These are phyloP conservation scores for Fusarium sororula DNA, from an alignment of 2,329 filamentous ascomycete genomes.

Conservation along the genomic window DNA sequence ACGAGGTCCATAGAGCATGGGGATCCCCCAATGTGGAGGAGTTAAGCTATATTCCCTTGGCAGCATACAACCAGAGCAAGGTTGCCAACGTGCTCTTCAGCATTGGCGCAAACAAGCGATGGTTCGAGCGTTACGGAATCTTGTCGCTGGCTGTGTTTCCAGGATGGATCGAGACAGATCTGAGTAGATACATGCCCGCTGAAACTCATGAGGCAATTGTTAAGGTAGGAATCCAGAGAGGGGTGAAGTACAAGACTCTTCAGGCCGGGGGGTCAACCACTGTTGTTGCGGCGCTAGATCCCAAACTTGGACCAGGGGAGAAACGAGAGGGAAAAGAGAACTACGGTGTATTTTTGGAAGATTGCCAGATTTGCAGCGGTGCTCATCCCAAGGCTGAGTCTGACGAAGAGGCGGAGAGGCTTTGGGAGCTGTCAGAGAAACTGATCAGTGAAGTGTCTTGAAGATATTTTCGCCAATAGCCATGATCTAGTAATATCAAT, in stretches of 20 bases:
- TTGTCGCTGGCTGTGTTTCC: neutral
- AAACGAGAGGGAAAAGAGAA: neutral
- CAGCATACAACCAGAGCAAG: neutral
- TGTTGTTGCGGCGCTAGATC: neutral
- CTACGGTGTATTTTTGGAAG: neutral
- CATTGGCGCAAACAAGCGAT: neutral
- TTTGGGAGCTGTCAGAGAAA: neutral
- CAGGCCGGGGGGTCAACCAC: neutral
- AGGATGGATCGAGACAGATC: neutral
- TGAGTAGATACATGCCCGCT: neutral
- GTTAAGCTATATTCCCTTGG: neutral
- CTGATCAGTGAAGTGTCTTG: neutral
- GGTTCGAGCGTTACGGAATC: neutral
- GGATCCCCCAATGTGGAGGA: neutral
- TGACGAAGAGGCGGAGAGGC: neutral
- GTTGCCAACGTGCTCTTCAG: neutral
- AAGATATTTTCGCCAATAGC: neutral
- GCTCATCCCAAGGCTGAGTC: neutral
- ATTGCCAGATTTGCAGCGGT: neutral
- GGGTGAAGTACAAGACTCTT: neutral
- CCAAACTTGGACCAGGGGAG: neutral
- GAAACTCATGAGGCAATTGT: neutral
- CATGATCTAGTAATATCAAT: too few species aligned
- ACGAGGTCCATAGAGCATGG: neutral
- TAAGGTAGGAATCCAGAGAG: neutral